These are phyloP conservation scores for Panaeolus papilionaceus DNA, from an alignment of 768 basidiomycete species.

Conservation along the genomic window DNA sequence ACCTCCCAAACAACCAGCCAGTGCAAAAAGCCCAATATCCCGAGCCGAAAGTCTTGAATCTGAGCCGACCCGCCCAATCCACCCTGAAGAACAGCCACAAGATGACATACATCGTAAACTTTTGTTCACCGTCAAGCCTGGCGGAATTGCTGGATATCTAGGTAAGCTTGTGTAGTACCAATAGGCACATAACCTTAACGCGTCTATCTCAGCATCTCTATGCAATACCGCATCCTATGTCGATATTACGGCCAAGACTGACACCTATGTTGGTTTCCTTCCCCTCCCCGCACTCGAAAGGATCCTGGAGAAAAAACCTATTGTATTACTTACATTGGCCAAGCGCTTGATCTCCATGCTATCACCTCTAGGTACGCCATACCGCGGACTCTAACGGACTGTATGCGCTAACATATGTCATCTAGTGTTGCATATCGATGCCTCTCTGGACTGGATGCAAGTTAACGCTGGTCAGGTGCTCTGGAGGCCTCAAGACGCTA, in stretches of 20 bases:
- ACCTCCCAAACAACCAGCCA: slow-evolving; percentile 28
- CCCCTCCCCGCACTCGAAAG: slow-evolving; percentile 88
- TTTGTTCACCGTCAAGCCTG: slow-evolving; percentile 94
- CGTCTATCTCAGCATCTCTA: slow-evolving; percentile 67
- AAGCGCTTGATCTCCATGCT: slow-evolving; percentile 96
- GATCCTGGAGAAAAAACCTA: slow-evolving; percentile 91
- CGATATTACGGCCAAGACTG: slow-evolving; percentile 96
- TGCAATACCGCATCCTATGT: slow-evolving; percentile 95
- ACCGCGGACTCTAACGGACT: neutral
- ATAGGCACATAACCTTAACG: slow-evolving; percentile 15
- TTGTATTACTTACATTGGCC: slow-evolving; percentile 93
- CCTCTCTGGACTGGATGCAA: slow-evolving; percentile 98
- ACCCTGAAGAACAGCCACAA: slow-evolving; percentile 39
- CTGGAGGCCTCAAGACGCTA: slow-evolving; percentile 89
- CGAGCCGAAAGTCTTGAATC: slow-evolving; percentile 32
- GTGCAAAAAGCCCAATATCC: slow-evolving; percentile 24
- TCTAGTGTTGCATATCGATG: slow-evolving; percentile 93
- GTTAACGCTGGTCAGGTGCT: slow-evolving; percentile 94
- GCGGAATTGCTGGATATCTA: slow-evolving; percentile 97
- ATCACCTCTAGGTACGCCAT: slow-evolving; percentile 80
- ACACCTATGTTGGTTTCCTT: slow-evolving; percentile 97
- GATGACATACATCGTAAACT: slow-evolving; percentile 52
- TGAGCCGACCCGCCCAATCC: slow-evolving; percentile 44
- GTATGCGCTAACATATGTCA: neutral
- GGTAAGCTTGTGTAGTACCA: slow-evolving; percentile 47